A percentile compares a stretch with the other conserved stretches of the same genome.
Conservation (phyloP, 1,284 basidiomycete genomes). For the Phylloporus sp. region DNA sequence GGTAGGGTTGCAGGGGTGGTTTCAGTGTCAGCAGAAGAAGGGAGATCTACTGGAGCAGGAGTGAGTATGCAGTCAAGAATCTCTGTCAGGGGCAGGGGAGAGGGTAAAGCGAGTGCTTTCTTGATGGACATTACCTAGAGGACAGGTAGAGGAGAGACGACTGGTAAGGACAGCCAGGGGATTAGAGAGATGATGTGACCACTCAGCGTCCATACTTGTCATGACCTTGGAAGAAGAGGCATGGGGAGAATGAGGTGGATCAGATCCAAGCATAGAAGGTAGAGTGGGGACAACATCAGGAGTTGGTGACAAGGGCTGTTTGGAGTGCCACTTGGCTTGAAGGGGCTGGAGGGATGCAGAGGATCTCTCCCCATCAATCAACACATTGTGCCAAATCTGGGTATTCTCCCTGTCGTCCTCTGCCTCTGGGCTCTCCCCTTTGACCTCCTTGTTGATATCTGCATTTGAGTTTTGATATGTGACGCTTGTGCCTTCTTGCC, state of each 20-base stretch:
- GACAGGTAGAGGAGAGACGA: conserved; percentile 65
- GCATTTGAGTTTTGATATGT: no score
- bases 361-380: no score
- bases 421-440: no score
- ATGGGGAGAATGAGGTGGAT: not conserved
- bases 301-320: no score
- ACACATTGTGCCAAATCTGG: no score
- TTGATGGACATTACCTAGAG: conserved; percentile 58
- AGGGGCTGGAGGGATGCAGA: no score
- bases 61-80: conserved; percentile 14
- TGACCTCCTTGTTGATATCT: no score
- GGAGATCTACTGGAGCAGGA: conserved; percentile 29
- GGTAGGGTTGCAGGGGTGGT: conserved; percentile 45
- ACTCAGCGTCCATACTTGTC: conserved; percentile 14
- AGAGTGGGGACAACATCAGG: no score
- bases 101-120: conserved; percentile 53
- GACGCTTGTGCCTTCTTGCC: no score
- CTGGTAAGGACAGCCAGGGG: conserved; percentile 64
- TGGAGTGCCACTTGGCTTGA: no score
- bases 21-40: conserved; percentile 46
- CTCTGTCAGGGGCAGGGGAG: conserved; percentile 48
- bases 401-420: no score
- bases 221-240: conserved; percentile 2
- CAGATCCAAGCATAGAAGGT: no score
- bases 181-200: conserved; percentile 66